A percentile compares a stretch with the other conserved stretches of the same genome.
These are phyloP conservation scores for Escovopsis weberi DNA, from an alignment of 2,329 filamentous ascomycete species.

Conservation along the genomic window DNA sequence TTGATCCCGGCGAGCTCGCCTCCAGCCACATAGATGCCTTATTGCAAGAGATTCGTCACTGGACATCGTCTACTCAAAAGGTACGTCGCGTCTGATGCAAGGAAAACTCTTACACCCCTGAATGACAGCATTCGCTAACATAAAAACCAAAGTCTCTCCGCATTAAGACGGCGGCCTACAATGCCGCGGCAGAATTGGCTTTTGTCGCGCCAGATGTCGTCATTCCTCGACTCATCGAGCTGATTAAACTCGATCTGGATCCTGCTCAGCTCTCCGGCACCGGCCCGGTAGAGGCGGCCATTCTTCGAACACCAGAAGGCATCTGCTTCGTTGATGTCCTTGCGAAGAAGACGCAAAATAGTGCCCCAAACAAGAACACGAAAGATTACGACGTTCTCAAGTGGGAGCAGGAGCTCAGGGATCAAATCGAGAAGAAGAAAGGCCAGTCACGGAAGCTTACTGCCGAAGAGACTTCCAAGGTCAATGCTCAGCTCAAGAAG, in stretches of 20 bases:
- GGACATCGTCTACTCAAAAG: slow-evolving; percentile 34
- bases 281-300: slow-evolving; percentile 79
- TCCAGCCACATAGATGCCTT: slow-evolving; percentile 47
- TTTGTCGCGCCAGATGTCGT: slow-evolving; percentile 83
- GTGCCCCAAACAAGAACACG: slow-evolving; percentile 67
- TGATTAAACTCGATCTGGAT: slow-evolving; percentile 62
- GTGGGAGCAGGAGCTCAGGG: slow-evolving; percentile 87
- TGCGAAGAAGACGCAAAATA: slow-evolving; percentile 59
- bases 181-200: slow-evolving; percentile 76
- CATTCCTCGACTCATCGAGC: slow-evolving; percentile 58
- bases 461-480: slow-evolving; percentile 74
- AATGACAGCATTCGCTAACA: slow-evolving; percentile 1
- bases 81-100: slow-evolving; percentile 23
- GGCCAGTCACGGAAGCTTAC: slow-evolving; percentile 84
- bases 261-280: slow-evolving; percentile 53
- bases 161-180: slow-evolving; percentile 59
- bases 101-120: not conserved
- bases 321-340: slow-evolving; percentile 83
- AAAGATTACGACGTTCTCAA: slow-evolving; percentile 94
- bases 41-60: slow-evolving; percentile 48
- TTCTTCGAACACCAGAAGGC: slow-evolving; percentile 81
- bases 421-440: slow-evolving; percentile 84
- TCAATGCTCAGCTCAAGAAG: slow-evolving; percentile 80
- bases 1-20: slow-evolving; percentile 72
- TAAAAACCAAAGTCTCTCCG: slow-evolving; percentile 12